Conservation (phyloP, 2,329 filamentous ascomycete species). For the Penicillium sp. region DNA sequence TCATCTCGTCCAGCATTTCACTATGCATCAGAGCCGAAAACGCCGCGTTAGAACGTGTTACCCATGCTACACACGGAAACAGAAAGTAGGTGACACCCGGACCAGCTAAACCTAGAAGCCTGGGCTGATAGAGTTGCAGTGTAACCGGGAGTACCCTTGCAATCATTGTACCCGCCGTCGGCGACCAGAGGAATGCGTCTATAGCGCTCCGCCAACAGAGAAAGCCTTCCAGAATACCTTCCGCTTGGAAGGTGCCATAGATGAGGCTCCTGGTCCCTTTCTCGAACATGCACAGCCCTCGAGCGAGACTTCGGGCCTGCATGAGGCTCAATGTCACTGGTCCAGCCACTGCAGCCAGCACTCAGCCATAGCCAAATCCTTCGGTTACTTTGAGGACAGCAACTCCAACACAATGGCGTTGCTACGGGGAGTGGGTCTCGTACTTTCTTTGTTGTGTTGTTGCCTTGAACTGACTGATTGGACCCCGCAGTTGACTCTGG, state of each 20-base stretch:
- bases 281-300: not conserved
- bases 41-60: not conserved
- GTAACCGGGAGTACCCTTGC: conserved; percentile 2
- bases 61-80: not conserved
- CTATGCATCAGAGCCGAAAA: not conserved
- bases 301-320: not conserved
- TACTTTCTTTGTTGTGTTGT: not conserved
- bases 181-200: conserved; percentile 1
- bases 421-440: not conserved
- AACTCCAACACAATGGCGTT: not conserved
- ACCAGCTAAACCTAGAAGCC: not conserved
- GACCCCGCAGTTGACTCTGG: not conserved
- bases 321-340: not conserved
- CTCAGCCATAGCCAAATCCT: not conserved
- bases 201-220: not conserved
- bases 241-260: not conserved
- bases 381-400: not conserved
- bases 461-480: not conserved
- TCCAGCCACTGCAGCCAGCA: not conserved
- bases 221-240: not conserved
- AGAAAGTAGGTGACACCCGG: not conserved
- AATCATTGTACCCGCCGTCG: conserved; percentile 4
- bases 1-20: not conserved
- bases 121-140: not conserved
- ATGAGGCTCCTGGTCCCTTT: not conserved